These are phyloP conservation scores for Penicillium nordicum DNA, from an alignment of 2,329 filamentous ascomycete species.

Conservation along the genomic window DNA sequence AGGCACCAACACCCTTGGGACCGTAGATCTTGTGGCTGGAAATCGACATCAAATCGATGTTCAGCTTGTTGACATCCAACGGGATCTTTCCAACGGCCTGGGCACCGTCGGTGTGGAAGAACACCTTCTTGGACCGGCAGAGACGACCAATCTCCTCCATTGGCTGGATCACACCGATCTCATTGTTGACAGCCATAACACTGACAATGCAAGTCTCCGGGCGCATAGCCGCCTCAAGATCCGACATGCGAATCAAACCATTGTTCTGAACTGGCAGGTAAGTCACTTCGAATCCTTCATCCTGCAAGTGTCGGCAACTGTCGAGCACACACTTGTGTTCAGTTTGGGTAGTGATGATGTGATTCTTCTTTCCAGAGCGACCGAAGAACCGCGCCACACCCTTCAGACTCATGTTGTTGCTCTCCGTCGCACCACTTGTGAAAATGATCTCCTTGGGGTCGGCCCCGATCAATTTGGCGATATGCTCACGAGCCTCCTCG, in stretches of 20 bases:
- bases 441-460: conserved; percentile 99
- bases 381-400: conserved; percentile 95
- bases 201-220: conserved; percentile 91
- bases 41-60: conserved; percentile 97
- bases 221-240: conserved; percentile 82
- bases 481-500: conserved; percentile 77
- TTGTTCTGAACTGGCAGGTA: conserved; percentile 87
- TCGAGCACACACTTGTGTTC: conserved; percentile 99
- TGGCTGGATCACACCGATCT: conserved; percentile 98
- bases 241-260: conserved; percentile 78
- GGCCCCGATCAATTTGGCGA: conserved; percentile 84
- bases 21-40: conserved; percentile 99
- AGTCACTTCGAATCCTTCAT: conserved; percentile 95
- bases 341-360: conserved; percentile 95
- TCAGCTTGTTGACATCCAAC: conserved; percentile 94
- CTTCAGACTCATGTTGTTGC: conserved; percentile 99
- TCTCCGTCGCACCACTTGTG: conserved; percentile 95
- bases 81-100: conserved; percentile 99
- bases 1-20: conserved; percentile 94
- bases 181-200: conserved; percentile 99
- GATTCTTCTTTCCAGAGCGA: conserved; percentile 90
- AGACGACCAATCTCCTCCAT: conserved; percentile 89
- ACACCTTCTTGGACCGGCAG: conserved; percentile 87
- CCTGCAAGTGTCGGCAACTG: conserved; percentile 93
- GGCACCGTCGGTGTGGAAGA: conserved; percentile 95